Evolutionary conservation across 2,329 filamentous ascomycete species (phyloP).

Genomic region (Aspergillus thermomutatus): DNA sequence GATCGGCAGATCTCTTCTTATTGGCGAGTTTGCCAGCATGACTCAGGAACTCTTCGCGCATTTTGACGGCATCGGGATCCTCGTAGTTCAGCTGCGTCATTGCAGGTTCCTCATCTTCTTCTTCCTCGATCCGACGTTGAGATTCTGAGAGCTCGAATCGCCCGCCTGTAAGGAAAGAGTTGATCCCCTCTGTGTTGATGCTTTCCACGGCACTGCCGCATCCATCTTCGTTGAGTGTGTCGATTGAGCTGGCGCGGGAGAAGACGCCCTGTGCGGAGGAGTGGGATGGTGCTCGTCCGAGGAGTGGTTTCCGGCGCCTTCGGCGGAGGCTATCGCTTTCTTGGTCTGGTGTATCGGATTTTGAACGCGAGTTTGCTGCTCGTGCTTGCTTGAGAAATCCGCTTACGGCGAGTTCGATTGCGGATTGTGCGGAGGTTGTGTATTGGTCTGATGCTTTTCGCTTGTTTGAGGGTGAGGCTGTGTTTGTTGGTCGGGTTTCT

Average conservation of each 20-base stretch:
- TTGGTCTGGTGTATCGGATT: constrained; percentile 18
- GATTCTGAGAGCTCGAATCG: constrained; percentile 30
- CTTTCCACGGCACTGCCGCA: constrained; percentile 36
- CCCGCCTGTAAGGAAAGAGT: constrained; percentile 29
- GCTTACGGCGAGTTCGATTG: constrained; percentile 38
- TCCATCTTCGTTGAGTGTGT: constrained; percentile 46
- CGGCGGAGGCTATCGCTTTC: constrained; percentile 18
- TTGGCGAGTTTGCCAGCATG: constrained; percentile 42
- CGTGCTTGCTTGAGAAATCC: constrained; percentile 41
- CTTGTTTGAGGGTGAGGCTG: constrained; percentile 13
- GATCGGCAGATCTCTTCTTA: constrained; percentile 17
- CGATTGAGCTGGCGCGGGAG: constrained; percentile 49
- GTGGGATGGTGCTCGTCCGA: constrained; percentile 43
- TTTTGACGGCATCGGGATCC: constrained; percentile 51
- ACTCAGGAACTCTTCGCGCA: constrained; percentile 54
- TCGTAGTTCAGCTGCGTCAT: constrained; percentile 50
- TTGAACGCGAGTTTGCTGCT: constrained; percentile 28
- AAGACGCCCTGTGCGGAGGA: constrained; percentile 29
- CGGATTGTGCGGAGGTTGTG: constrained; percentile 20
- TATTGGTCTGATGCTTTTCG: constrained; percentile 14
- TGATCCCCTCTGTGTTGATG: constrained; percentile 24
- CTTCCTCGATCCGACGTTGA: constrained; percentile 21
- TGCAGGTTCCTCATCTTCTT: constrained; percentile 34
- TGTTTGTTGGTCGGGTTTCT: constrained; percentile 4
- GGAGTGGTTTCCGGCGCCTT: constrained; percentile 34